Evolutionary conservation across 495 filamentous ascomycete genomes (phyloP).

Genomic region (Peziza echinospora): DNA sequence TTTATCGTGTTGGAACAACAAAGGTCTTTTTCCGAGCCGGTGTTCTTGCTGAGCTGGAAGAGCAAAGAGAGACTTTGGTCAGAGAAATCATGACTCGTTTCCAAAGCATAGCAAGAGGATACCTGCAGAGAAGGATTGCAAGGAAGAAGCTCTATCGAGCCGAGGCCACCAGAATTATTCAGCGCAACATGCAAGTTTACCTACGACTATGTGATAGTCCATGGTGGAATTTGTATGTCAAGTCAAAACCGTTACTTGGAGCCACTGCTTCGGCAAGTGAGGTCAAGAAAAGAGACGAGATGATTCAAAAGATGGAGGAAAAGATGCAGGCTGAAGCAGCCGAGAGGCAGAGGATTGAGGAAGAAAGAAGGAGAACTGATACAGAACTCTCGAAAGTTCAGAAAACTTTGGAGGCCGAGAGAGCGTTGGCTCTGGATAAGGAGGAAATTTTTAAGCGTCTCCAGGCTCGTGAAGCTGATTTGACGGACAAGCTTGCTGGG

Average conservation of each 20-base stretch:
- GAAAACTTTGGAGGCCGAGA: conserved; percentile 83
- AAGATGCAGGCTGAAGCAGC: conserved; percentile 58
- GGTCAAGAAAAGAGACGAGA: conserved; percentile 82
- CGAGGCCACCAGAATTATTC: conserved; percentile 86
- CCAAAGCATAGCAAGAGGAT: conserved; percentile 76
- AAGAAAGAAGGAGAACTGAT: conserved; percentile 73
- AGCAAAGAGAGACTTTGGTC: conserved; percentile 78
- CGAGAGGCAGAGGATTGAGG: conserved; percentile 64
- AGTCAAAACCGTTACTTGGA: conserved; percentile 85
- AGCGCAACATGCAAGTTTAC: conserved; percentile 78
- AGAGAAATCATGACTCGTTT: conserved; percentile 84
- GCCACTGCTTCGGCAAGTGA: conserved; percentile 76
- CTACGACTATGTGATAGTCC: conserved; percentile 71
- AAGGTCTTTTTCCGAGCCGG: conserved; percentile 98
- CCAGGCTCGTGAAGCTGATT: conserved; percentile 69
- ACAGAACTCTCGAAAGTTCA: conserved; percentile 72
- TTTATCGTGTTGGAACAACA: conserved; percentile 84
- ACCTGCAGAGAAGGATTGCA: conserved; percentile 63
- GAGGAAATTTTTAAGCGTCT: conserved; percentile 94
- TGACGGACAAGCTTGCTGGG: conserved; percentile 75
- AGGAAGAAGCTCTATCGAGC: conserved; percentile 85
- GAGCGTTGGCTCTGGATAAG: conserved; percentile 84
- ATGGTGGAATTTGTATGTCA: conserved; percentile 92
- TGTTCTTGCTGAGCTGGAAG: conserved; percentile 89
- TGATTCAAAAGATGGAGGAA: conserved; percentile 63